Evolutionary conservation across 176 grass and related monocot species (phyloP), one percentile per base, ranked within the genome.

Genomic region (Pontederia paniculata): DNA sequence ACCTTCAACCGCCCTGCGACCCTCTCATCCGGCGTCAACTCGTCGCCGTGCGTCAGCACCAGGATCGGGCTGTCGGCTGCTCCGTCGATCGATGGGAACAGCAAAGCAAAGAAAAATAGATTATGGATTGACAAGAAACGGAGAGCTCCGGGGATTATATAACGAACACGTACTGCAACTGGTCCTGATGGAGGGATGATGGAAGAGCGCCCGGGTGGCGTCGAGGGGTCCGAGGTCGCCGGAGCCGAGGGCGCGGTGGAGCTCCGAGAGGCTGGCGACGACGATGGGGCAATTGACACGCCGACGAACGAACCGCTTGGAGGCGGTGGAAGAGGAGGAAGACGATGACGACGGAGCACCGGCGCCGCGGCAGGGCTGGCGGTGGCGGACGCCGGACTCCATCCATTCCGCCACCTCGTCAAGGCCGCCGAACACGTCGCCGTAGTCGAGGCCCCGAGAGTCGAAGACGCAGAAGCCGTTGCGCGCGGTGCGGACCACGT

Each of bases 381-480:
- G 69, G 23, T 72, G 69, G 57, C 69, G 69, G 57, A 72, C 31
- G 57, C 69, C 69, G 8, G 60, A 4, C 13, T 61, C 17, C 23
- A 72, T 60, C 69, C 69, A 72, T 28, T 53, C 69, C 46, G 69
- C 45, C 7, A 60, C 48, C 55, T 72, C 69, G 23, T 62, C 57
- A 12, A 72, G 56, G 47, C 69, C 47, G 31, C 61, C 69, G 17
- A 12, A 17, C 45, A 72, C 48, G 11, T 48, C 46, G 48, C 43
- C 18, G 48, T 31, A 43, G 46, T 61, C 57, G 57, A 61, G 57
- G 9, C 69, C 69, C 2, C 56, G 69, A 17, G 57, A 72, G n/a
- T 72, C 69, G 57, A 72, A 72, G 47, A 72, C 57, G 69, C 69
- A 72, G 69, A 72, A 72, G 28, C 69, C 69, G 13, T 72, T 72